phyloP scores from a whole-genome alignment of 225 moss, liverwort and hornwort species.

The Anthoceros angustus region DNA sequence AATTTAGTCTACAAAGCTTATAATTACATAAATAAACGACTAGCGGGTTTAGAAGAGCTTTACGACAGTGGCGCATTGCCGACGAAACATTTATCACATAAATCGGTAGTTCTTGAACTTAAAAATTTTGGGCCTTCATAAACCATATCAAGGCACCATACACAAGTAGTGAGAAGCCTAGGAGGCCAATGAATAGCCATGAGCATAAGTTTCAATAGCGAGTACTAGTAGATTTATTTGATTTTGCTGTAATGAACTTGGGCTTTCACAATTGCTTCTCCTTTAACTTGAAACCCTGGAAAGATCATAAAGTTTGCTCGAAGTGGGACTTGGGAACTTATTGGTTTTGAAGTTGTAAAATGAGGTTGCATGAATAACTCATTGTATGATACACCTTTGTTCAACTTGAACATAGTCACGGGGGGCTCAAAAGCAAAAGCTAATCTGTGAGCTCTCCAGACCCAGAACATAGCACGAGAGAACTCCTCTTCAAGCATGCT shows the following conservation, averaged over 20 bases:
- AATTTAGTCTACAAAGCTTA: too few relatives aligned
- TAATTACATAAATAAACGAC: too few relatives aligned
- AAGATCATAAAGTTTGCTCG: constrained; percentile 45
- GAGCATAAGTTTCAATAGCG: too few relatives aligned
- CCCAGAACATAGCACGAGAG: background rate
- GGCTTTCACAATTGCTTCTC: constrained; percentile 24
- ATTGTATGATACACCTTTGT: constrained; percentile 22
- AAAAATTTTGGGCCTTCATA: too few relatives aligned
- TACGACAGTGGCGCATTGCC: too few relatives aligned
- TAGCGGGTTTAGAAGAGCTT: too few relatives aligned
- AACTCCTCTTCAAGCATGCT: background rate
- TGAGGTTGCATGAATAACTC: constrained; percentile 35
- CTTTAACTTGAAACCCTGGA: constrained; percentile 32
- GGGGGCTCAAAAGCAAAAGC: constrained; percentile 34
- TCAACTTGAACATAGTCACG: constrained; percentile 33
- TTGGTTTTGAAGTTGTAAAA: constrained; percentile 24
- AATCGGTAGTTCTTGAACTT: too few relatives aligned
- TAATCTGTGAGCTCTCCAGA: constrained; percentile 34
- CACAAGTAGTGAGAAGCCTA: too few relatives aligned
- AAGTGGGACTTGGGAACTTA: constrained; percentile 18
- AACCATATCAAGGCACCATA: too few relatives aligned
- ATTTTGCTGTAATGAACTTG: constrained; percentile 45
- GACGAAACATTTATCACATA: too few relatives aligned
- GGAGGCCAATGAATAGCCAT: too few relatives aligned
- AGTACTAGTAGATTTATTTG: too few relatives aligned